Conservation (phyloP, 176 grass and related monocot genomes). For the Saccharum spontaneum region DNA sequence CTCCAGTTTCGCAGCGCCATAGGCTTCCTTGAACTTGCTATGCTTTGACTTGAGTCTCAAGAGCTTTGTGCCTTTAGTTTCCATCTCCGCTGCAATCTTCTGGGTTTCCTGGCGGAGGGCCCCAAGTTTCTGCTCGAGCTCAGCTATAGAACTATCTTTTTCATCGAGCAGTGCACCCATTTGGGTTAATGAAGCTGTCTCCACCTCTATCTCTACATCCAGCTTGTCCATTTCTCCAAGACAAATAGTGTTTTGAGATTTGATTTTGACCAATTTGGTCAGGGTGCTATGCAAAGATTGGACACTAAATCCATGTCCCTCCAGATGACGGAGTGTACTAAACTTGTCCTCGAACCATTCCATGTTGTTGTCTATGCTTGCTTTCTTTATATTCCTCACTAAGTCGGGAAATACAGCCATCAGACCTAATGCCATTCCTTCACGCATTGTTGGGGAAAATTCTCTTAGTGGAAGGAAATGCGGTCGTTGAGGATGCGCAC, state of each 20-base stretch:
- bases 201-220: constrained; percentile 9
- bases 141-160: constrained; percentile 36
- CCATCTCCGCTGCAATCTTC: constrained; percentile 26
- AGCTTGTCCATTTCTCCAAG: constrained; percentile 24
- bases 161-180: constrained; percentile 22
- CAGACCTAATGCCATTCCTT: constrained; percentile 59
- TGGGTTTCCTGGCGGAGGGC: constrained; percentile 17
- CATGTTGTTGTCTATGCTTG: constrained; percentile 22
- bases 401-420: constrained; percentile 39
- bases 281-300: constrained; percentile 5
- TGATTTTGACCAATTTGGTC: neutral
- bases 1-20: neutral
- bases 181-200: neutral
- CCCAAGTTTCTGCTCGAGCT: constrained; percentile 49
- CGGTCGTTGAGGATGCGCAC: constrained; percentile 36
- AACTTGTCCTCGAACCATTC: constrained; percentile 35
- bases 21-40: constrained; percentile 4
- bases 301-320: constrained; percentile 58
- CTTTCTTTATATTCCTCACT: constrained; percentile 19
- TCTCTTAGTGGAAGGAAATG: constrained; percentile 52
- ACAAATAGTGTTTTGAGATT: neutral
- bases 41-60: constrained; percentile 1
- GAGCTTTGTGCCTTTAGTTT: constrained; percentile 15
- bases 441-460: constrained; percentile 26
- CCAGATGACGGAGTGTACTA: constrained; percentile 12